Conservation (phyloP, 2,329 filamentous ascomycete genomes). For the Apiospora arundinis region DNA sequence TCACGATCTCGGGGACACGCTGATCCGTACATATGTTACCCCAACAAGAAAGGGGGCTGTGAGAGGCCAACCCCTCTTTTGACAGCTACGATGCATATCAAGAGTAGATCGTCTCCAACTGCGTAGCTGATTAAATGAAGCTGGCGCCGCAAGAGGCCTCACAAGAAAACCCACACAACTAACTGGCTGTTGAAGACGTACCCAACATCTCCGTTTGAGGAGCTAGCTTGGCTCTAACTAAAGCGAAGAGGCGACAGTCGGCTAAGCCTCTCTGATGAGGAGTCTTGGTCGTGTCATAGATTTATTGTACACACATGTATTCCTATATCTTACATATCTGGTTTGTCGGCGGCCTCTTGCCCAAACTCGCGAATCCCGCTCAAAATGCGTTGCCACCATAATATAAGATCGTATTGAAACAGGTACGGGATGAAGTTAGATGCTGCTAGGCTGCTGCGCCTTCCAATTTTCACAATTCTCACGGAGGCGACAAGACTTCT, state of each 20-base stretch:
- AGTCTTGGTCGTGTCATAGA: background rate
- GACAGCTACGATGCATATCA: background rate
- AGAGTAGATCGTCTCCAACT: no score
- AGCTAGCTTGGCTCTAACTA: background rate
- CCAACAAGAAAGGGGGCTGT: background rate
- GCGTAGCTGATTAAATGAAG: background rate
- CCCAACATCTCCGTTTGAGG: no score
- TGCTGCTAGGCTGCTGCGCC: background rate
- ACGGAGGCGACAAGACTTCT: background rate
- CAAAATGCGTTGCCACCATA: background rate
- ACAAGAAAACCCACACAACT: background rate
- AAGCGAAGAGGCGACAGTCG: background rate
- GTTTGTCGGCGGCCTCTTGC: constrained; percentile 11
- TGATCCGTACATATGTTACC: background rate
- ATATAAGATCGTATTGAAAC: background rate
- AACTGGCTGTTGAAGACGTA: no score
- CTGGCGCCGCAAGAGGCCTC: background rate
- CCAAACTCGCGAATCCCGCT: background rate
- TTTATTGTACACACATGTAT: constrained; percentile 7
- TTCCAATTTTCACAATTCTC: background rate
- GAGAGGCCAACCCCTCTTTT: background rate
- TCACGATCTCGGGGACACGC: background rate
- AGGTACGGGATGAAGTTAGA: background rate
- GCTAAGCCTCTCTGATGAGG: background rate
- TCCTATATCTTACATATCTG: background rate